Conservation (phyloP, 495 filamentous ascomycete species). For the Lophiotrema nucula region DNA sequence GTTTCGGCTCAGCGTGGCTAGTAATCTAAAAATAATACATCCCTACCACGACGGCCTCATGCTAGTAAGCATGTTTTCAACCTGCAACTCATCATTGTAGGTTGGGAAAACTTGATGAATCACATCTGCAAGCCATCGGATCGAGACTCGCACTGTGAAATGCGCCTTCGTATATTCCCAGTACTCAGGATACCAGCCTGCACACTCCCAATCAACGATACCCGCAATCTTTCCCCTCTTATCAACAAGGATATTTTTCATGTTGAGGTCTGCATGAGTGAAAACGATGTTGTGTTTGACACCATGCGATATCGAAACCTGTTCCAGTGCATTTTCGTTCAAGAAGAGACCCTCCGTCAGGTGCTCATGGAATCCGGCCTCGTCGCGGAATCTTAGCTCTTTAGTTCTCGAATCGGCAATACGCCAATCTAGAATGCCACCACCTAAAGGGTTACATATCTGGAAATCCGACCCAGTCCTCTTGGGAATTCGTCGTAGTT, state of each 20-base stretch:
- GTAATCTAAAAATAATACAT: too few species aligned
- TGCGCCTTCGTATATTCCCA: slow-evolving; percentile 16
- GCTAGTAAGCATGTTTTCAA: slow-evolving; percentile 11
- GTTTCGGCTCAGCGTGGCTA: too few species aligned
- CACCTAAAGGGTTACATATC: slow-evolving; percentile 13
- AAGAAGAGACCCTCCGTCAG: slow-evolving; percentile 3
- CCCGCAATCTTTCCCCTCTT: slow-evolving; percentile 8
- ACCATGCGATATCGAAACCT: slow-evolving; percentile 6
- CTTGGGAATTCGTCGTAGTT: slow-evolving; percentile 14
- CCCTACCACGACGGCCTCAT: slow-evolving; percentile 18
- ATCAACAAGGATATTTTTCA: slow-evolving; percentile 17
- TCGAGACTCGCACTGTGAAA: background rate
- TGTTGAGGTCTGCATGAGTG: slow-evolving; percentile 18
- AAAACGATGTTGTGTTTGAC: slow-evolving; percentile 17
- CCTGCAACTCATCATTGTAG: slow-evolving; percentile 7
- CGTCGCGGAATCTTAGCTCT: slow-evolving; percentile 12
- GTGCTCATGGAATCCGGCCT: slow-evolving; percentile 3
- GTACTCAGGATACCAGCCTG: slow-evolving; percentile 18
- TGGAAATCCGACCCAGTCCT: slow-evolving; percentile 10
- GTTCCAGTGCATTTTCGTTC: slow-evolving; percentile 8
- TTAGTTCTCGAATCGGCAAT: slow-evolving; percentile 9
- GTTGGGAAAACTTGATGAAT: slow-evolving; percentile 10
- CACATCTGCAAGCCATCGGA: slow-evolving; percentile 17
- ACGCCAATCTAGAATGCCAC: slow-evolving; percentile 14
- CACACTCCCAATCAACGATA: slow-evolving; percentile 18